A percentile compares a stretch with the other conserved stretches of the same genome.
These are phyloP conservation scores for Globisporangium polare DNA, from an alignment of 352 stramenopile genomes.

Conservation along the genomic window DNA sequence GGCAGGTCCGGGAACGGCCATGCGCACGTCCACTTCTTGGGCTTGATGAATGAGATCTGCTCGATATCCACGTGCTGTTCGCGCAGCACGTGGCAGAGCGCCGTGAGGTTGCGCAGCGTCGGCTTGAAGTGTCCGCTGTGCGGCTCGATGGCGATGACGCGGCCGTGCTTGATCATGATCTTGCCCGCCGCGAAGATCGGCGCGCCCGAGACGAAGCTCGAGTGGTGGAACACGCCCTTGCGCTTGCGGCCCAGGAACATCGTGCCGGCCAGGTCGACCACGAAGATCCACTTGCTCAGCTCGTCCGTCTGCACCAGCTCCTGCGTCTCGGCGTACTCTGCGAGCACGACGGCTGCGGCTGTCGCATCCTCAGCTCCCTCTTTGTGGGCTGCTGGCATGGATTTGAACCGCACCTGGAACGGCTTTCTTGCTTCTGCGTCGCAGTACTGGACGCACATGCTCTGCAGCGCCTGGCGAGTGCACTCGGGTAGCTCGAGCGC, in stretches of 20 bases:
- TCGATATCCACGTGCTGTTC: conserved; percentile 35
- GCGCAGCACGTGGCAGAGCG: conserved; percentile 37
- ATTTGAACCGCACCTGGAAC: conserved; percentile 47
- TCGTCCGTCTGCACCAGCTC: conserved; percentile 49
- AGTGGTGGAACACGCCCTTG: conserved; percentile 75
- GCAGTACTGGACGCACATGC: conserved; percentile 55
- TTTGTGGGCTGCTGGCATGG: neutral
- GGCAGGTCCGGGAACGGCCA: conserved; percentile 51
- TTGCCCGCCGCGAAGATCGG: conserved; percentile 66
- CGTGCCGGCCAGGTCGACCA: conserved; percentile 27
- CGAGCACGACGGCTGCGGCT: neutral
- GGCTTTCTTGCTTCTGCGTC: conserved; percentile 27
- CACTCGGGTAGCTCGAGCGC: conserved; percentile 53
- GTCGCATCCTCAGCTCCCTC: neutral
- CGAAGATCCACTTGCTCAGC: conserved; percentile 77
- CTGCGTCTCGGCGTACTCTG: conserved; percentile 34
- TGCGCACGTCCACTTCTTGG: conserved; percentile 60
- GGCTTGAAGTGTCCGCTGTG: conserved; percentile 79
- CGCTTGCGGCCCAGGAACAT: conserved; percentile 71
- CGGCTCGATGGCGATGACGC: conserved; percentile 58
- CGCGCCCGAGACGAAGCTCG: conserved; percentile 64
- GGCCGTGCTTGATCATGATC: conserved; percentile 52
- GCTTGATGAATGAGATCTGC: conserved; percentile 51
- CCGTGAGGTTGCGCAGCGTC: conserved; percentile 38
- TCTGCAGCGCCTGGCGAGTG: conserved; percentile 36